Base-by-base conservation (phyloP, 2,329 filamentous ascomycete species). In the Gnomoniopsis smithogilvyi region DNA sequence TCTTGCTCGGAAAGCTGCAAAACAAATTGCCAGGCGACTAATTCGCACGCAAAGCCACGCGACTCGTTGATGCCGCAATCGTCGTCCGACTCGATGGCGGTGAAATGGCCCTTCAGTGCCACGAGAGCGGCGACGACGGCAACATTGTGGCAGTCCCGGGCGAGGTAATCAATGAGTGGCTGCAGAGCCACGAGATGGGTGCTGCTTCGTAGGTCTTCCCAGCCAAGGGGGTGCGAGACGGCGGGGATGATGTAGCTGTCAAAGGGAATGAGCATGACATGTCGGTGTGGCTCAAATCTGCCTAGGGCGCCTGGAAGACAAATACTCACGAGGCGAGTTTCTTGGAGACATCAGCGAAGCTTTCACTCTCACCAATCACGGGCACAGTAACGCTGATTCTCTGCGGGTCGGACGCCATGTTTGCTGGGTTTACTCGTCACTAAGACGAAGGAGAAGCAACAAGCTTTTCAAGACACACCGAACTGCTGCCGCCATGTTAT, bases 21-120 rank as follows among this genome's bases (percentile, higher is more conserved):
- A 17, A 59, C 56, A 12, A 59, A 59, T 14, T 59, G 56, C 56
- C 56, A 59, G n/a, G 56, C 56, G 10, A 59, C 56, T 45, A 59
- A 46, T 24, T 59, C 56, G 26, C 56, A 54, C 34, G 56, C 56
- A 51, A 54, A 47, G 2, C 56, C 56, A 34, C 56, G 56, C 21
- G 56, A 49, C 19, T 59, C 51, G 34, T 59, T 59, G 56, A 59
- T 30, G 14, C 51, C 56, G 30, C 46, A 45, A 3, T 59, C 51
- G 26, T 59, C 56, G 7, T 59, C 56, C 17, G 46, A 51, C 36
- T 59, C 56, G 22, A 59, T 54, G 10, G 56, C 36, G 24, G 49
- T 59, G 51, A 59, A 59, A 26, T 59, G 56, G 17, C 56, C 56
- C 19, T 59, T 59, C 19, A 59, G 51, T 3, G 56, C 56, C 2